Conservation (phyloP, 2,329 filamentous ascomycete genomes). For the Ophiostoma piceae region DNA sequence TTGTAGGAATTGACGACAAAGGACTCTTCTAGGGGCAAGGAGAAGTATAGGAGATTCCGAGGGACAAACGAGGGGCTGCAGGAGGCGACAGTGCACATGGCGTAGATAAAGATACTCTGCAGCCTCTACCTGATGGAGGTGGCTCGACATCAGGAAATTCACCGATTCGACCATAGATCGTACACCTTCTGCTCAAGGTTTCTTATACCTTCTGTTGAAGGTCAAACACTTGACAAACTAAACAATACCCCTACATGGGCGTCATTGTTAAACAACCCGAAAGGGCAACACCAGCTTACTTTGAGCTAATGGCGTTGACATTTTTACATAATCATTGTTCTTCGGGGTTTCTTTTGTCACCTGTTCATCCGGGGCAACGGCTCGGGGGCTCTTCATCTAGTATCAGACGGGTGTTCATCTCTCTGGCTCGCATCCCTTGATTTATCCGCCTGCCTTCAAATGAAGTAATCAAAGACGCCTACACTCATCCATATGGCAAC, state of each 20-base stretch:
- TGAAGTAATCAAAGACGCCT: not conserved
- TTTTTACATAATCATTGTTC: not conserved
- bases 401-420: not conserved
- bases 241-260: not conserved
- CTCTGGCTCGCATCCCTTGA: not conserved
- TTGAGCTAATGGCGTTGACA: not conserved
- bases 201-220: not conserved
- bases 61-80: no score
- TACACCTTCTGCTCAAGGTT: not conserved
- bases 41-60: no score
- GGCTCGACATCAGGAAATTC: not conserved
- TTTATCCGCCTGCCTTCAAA: not conserved
- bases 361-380: not conserved
- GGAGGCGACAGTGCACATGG: no score
- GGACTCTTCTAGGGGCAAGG: no score
- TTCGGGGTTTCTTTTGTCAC: not conserved
- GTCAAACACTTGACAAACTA: not conserved
- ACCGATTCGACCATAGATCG: not conserved
- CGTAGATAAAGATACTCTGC: no score
- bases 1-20: no score
- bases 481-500: not conserved
- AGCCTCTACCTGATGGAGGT: no score
- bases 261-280: not conserved
- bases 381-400: not conserved
- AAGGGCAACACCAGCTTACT: not conserved